Evolutionary conservation across 1,284 basidiomycete species (phyloP).

Genomic region (Rhodotorula sp.): DNA sequence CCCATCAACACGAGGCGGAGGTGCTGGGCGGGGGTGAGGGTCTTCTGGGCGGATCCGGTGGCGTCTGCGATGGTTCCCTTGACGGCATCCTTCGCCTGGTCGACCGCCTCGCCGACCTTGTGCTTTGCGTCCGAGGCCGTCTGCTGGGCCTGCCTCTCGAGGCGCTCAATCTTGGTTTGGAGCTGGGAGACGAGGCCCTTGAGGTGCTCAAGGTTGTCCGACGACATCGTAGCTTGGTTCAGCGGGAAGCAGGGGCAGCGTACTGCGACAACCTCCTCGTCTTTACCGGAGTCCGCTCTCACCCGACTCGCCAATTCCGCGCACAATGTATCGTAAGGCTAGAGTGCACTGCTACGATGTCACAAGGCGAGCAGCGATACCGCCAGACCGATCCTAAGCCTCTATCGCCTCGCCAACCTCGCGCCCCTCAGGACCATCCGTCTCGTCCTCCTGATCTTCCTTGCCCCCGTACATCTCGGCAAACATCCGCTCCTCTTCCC

Average conservation of each 20-base stretch:
- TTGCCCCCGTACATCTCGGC: constrained; percentile 2
- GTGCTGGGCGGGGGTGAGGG: constrained; percentile 66
- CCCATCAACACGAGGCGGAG: constrained; percentile 89
- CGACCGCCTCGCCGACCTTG: constrained; percentile 51
- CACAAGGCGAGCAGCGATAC: neutral
- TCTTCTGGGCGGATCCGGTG: neutral
- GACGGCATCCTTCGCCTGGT: constrained; percentile 45
- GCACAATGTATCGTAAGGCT: no score
- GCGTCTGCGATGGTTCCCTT: constrained; percentile 49
- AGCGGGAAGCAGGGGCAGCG: neutral
- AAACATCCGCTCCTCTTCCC: constrained; percentile 27
- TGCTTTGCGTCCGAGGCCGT: constrained; percentile 45
- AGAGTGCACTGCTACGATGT: no score
- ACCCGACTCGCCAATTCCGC: no score
- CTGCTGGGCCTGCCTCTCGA: constrained; percentile 65
- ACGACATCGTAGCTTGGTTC: constrained; percentile 12
- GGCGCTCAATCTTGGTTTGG: constrained; percentile 66
- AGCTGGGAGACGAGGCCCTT: constrained; percentile 76
- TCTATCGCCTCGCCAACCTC: neutral
- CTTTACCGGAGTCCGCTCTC: neutral
- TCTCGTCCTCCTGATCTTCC: neutral
- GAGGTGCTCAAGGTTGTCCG: constrained; percentile 72
- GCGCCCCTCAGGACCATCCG: neutral
- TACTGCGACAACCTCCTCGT: neutral
- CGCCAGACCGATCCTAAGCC: neutral